Conservation (phyloP, 1,139 yeast species). For the Hemisphaericaspora lyxosophila region DNA sequence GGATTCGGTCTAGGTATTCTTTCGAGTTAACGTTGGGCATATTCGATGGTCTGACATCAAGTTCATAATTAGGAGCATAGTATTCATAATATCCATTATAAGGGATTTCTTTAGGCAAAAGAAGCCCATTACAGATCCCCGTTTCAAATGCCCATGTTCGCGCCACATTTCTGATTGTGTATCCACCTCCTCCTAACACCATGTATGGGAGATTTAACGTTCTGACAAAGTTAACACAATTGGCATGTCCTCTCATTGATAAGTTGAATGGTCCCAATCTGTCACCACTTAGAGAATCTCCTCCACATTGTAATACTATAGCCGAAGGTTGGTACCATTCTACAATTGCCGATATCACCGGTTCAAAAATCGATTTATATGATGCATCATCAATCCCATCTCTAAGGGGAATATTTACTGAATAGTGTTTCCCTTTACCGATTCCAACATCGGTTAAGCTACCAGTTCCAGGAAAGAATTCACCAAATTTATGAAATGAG, state of each 20-base stretch:
- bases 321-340: constrained; percentile 94
- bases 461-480: constrained; percentile 96
- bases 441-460: constrained; percentile 83
- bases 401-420: constrained; percentile 85
- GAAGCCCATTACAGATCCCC: constrained; percentile 78
- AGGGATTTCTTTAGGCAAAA: constrained; percentile 81
- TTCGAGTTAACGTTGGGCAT: constrained; percentile 97
- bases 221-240: constrained; percentile 84
- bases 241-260: constrained; percentile 92
- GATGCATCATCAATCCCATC: constrained; percentile 97
- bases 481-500: constrained; percentile 96
- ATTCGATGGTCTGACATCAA: constrained; percentile 92
- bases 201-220: constrained; percentile 85
- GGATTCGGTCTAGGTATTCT: constrained; percentile 83
- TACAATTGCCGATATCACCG: constrained; percentile 77
- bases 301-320: constrained; percentile 95
- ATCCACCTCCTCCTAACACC: constrained; percentile 98
- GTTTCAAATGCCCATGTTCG: constrained; percentile 96
- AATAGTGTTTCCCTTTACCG: constrained; percentile 82
- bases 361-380: constrained; percentile 84
- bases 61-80: constrained; percentile 92
- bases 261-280: constrained; percentile 90
- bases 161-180: constrained; percentile 97
- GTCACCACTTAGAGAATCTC: constrained; percentile 93
- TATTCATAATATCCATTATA: constrained; percentile 96